A percentile compares a stretch with the other conserved stretches of the same genome.
Conservation (phyloP, 108 stramenopile genomes). For the Cyclotella atomus region DNA sequence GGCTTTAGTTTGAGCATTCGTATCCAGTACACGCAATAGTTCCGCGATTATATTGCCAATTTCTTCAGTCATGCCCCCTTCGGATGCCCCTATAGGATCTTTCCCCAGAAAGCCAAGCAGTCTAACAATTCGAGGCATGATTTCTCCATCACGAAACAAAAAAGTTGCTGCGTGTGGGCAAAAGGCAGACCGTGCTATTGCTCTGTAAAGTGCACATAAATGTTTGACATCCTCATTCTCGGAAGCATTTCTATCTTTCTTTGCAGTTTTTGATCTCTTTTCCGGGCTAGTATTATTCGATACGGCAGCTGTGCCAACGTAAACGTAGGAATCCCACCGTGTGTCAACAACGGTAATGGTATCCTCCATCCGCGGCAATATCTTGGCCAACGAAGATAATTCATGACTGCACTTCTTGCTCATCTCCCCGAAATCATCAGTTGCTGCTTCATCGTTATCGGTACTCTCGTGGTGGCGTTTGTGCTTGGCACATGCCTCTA, state of each 20-base stretch:
- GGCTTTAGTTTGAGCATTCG: constrained; percentile 13
- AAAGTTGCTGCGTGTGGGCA: constrained; percentile 68
- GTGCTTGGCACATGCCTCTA: constrained; percentile 47
- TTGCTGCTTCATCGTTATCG: constrained; percentile 1
- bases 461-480: constrained; percentile 32
- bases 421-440: constrained; percentile 4
- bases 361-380: constrained; percentile 40
- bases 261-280: not conserved
- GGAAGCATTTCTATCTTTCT: too few species aligned
- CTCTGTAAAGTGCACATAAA: constrained; percentile 73
- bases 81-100: constrained; percentile 29
- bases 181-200: constrained; percentile 61
- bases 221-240: constrained; percentile 53
- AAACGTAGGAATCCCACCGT: constrained; percentile 15
- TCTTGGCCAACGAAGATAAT: constrained; percentile 20
- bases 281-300: not conserved
- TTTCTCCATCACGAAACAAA: constrained; percentile 12
- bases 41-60: constrained; percentile 37
- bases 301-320: not conserved
- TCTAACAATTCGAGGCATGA: constrained; percentile 22
- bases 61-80: constrained; percentile 9
- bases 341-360: constrained; percentile 8
- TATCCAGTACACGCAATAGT: constrained; percentile 16
- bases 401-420: constrained; percentile 23
- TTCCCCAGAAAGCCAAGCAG: constrained; percentile 20